A percentile compares a stretch with the other conserved stretches of the same genome.
Conservation (phyloP, 306 rosid genomes). For the Cicer chorassanicum region DNA sequence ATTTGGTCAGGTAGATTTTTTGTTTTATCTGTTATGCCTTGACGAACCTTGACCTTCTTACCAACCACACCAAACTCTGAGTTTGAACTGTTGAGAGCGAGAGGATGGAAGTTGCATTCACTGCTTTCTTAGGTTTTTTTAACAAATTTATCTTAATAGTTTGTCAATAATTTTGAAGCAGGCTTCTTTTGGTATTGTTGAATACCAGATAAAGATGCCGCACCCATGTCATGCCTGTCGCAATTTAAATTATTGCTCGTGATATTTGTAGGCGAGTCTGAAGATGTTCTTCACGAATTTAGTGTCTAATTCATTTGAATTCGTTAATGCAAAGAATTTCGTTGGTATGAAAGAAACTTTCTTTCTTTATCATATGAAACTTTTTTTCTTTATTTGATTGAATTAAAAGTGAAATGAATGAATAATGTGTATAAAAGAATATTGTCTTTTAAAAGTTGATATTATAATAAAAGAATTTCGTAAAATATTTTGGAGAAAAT, state of each 20-base stretch:
- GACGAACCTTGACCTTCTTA: background rate
- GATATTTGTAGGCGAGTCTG: background rate
- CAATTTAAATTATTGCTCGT: slow-evolving; percentile 20
- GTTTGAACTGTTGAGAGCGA: background rate
- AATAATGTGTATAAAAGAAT: too few species aligned
- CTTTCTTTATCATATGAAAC: too few species aligned
- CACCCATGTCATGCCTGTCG: background rate
- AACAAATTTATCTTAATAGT: background rate
- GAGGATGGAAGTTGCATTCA: slow-evolving; percentile 29
- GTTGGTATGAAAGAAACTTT: too few species aligned
- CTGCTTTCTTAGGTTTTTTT: background rate
- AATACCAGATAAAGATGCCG: background rate
- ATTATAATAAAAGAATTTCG: too few species aligned
- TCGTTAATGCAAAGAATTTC: slow-evolving; percentile 21
- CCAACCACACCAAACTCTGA: background rate
- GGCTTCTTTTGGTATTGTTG: background rate
- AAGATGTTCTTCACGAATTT: background rate
- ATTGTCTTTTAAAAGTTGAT: too few species aligned
- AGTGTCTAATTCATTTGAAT: slow-evolving; percentile 20
- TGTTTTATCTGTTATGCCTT: slow-evolving; percentile 16
- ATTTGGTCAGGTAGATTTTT: slow-evolving; percentile 8
- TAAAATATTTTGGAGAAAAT: too few species aligned
- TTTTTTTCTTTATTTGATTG: too few species aligned
- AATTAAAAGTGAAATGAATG: too few species aligned
- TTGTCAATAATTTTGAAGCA: slow-evolving; percentile 9